phyloP scores from a whole-genome alignment of 371 early-diverging fungal genomes.

The Rozella allomycis region DNA sequence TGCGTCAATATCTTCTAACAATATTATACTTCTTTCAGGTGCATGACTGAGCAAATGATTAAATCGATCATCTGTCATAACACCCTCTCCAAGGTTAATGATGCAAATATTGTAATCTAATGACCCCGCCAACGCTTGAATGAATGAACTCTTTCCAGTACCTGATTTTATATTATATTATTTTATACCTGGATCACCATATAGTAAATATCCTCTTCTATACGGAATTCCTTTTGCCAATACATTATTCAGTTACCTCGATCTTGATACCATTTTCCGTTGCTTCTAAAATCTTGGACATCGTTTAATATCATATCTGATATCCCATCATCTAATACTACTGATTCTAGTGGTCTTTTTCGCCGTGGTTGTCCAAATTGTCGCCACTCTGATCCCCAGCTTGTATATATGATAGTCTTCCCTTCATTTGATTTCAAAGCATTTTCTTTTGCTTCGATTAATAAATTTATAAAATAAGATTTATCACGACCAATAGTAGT shows the following conservation, averaged over 20 bases:
- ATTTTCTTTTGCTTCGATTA: constrained; percentile 56
- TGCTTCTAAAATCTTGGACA: constrained; percentile 58
- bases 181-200: constrained; percentile 97
- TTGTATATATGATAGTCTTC: constrained; percentile 81
- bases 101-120: constrained; percentile 93
- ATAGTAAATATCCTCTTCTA: constrained; percentile 84
- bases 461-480: constrained; percentile 40
- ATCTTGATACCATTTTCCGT: constrained; percentile 82
- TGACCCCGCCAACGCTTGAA: constrained; percentile 92
- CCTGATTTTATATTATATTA: too few species aligned
- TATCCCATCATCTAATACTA: constrained; percentile 58
- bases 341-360: constrained; percentile 54
- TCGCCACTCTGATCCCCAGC: constrained; percentile 88
- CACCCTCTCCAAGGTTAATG: constrained; percentile 75
- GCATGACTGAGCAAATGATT: constrained; percentile 77
- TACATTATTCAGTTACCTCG: constrained; percentile 29
- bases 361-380: constrained; percentile 85
- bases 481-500: constrained; percentile 69
- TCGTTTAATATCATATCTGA: constrained; percentile 53
- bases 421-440: constrained; percentile 73
- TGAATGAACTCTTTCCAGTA: constrained; percentile 93
- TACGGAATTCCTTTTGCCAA: constrained; percentile 61
- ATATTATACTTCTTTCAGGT: constrained; percentile 82
- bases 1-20: constrained; percentile 98
- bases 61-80: constrained; percentile 84